A percentile compares a stretch with the other conserved stretches of the same genome.
Evolutionary conservation across 2,329 filamentous ascomycete genomes (phyloP).

Genomic region (Trichophyton rubrum): DNA sequence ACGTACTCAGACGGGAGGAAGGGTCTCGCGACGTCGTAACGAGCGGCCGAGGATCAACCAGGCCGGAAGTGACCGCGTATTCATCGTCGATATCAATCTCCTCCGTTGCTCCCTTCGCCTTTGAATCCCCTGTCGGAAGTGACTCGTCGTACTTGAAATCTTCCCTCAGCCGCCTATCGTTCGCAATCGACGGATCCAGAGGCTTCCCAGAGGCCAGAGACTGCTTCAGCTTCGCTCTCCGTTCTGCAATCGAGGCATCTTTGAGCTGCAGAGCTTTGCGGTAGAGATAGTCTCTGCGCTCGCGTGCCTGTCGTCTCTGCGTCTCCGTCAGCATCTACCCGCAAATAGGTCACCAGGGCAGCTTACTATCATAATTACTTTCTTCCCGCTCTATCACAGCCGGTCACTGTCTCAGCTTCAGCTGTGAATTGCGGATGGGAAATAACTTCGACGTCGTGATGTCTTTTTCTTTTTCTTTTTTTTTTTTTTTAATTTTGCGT

Average conservation of each 20-base stretch:
- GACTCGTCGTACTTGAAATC: conserved; percentile 94
- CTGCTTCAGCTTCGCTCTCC: conserved; percentile 72
- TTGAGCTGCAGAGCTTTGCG: conserved; percentile 73
- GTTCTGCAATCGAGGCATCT: conserved; percentile 86
- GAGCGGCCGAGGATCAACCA: conserved; percentile 76
- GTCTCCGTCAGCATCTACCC: neutral
- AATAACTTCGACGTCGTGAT: neutral
- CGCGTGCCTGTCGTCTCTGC: conserved; percentile 59
- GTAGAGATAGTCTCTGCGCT: conserved; percentile 81
- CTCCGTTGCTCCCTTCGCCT: conserved; percentile 70
- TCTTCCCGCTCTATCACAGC: neutral
- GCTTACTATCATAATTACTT: neutral
- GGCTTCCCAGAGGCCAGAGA: conserved; percentile 83
- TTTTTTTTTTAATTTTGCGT: neutral
- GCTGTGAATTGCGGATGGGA: neutral
- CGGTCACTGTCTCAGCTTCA: neutral
- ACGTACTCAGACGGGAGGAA: conserved; percentile 69
- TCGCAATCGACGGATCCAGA: conserved; percentile 66
- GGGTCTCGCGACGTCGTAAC: conserved; percentile 87
- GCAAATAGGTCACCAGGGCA: neutral
- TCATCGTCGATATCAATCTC: conserved; percentile 80
- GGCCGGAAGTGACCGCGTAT: conserved; percentile 79
- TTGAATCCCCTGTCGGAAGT: conserved; percentile 45
- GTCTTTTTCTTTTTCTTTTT: neutral
- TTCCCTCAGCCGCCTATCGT: conserved; percentile 70